Base-by-base conservation (phyloP, 2,329 filamentous ascomycete species). In the Trichoderma koningiopsis region DNA sequence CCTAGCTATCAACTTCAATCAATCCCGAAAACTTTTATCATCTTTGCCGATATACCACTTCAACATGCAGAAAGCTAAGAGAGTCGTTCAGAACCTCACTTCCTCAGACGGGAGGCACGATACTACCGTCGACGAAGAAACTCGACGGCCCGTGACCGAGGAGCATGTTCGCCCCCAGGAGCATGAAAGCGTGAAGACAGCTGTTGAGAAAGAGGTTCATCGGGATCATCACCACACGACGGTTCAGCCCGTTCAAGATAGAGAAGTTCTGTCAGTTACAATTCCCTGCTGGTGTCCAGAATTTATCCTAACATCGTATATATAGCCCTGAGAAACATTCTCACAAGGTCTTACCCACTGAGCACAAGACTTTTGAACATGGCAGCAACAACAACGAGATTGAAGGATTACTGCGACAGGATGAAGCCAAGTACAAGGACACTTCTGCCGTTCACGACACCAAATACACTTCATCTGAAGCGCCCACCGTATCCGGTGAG, bases 181-280 rank as follows among this genome's bases (percentile, higher is more conserved):
- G 52, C 89, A 91, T 68, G 88, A 92, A 75, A 79, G 89, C n/a
- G 73, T 87, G 11, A 84, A 82, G 24, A 89, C 87, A 1, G 90
- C 88, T 7, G 78, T 92, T 31, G 88, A 92, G 76, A 87, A 86
- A 73, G 90, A 92, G 74, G 81, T 92, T 4, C 89, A 92, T 76
- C 90, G 92, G 76, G 88, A 92, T 70, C 90, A 92, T 74, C 88
- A 91, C 77, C 89, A 92, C 77, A 91, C 88, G 58, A 88, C 88
- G 0, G 81, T 92, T 1, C 90, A 92, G 79, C 90, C 90, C 0
- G 80, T 93, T 29, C 56, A 73, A 14, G 70, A 72, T 19, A 74
- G 75, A 40, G 79, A 81, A 65, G 73, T 70, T 69, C 79, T 83
- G 72, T 87, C 11, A 8, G 35, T 47, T 27, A 27, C 4, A 2